Conservation (phyloP, 2,329 filamentous ascomycete species). For the Microdochium nivale region DNA sequence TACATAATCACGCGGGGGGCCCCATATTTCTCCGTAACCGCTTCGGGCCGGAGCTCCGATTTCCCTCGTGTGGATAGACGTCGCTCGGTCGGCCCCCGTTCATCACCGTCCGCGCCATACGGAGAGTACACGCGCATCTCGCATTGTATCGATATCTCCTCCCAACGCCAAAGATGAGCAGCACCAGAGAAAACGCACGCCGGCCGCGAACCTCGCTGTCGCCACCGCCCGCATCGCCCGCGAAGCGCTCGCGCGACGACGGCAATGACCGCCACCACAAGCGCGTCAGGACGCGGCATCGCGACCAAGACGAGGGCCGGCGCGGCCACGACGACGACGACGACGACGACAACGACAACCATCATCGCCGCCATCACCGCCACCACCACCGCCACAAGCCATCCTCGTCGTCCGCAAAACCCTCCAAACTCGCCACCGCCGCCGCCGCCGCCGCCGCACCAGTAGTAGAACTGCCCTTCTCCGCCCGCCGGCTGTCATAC, state of each 20-base stretch:
- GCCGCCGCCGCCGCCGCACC: too few species aligned
- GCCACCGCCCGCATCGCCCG: background rate
- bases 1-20: too few species aligned
- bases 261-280: background rate
- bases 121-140: too few species aligned
- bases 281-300: background rate
- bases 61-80: too few species aligned
- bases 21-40: too few species aligned
- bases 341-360: background rate
- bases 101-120: too few species aligned
- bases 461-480: constrained; percentile 47
- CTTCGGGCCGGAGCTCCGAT: too few species aligned
- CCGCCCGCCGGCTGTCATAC: constrained; percentile 57
- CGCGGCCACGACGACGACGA: background rate
- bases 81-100: too few species aligned
- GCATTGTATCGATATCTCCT: too few species aligned
- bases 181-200: background rate
- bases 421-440: too few species aligned
- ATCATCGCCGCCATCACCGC: background rate
- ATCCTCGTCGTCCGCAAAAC: constrained; percentile 4
- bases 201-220: background rate
- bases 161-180: too few species aligned
- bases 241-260: background rate
- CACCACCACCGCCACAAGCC: background rate
- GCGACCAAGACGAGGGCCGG: background rate